Base-by-base conservation (phyloP, 2,329 filamentous ascomycete genomes). In the Talaromyces sp. region DNA sequence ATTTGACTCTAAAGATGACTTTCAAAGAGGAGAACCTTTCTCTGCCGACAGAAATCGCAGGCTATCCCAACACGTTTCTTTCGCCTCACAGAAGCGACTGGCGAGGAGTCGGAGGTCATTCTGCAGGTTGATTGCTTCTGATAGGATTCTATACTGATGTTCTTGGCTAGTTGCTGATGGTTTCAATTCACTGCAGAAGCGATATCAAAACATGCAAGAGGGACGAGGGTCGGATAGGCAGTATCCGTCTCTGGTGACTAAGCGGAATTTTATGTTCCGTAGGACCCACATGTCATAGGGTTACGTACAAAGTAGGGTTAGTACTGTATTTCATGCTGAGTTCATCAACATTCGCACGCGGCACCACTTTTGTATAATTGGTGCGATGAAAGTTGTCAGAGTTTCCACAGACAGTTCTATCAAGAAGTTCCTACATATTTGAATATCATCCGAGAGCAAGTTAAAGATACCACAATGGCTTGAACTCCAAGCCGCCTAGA, bases 11-110 rank as follows among this genome's bases (percentile, higher is more conserved):
- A 11, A 37, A 8, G 9, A 37, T 9, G 9, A 31, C 13, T 37
- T 37, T 10, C 9, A 10, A 10, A 31, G 22, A 14, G 11, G 9
- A n/a, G 13, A 62, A 74, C 73, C 69, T 74, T 79, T 65, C 77
- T 73, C 57, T 74, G 69, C 19, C 77, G 76, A 65, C 77, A 79
- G 61, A 76, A 77, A 27, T 74, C 70, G 67, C 77, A 79, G 27
- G 77, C 77, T 58, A 74, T 73, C 37, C 63, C 63, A 14, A 60
- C 63, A 11, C 63, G 58, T 43, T 61, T 65, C 63, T 64, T 64
- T 14, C 63, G 63, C 27, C 41, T 65, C 19, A n/a, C 10, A 14
- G n/a, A 19, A 9, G 62, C 45, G 3, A 54, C 16, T 7, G 50
- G 7, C 3, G 50, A 37, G 19, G 50, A 47, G 16, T 22, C 47